These are phyloP conservation scores for Dalechampia spathulata DNA, from an alignment of 441 rosid species.

Conservation along the genomic window DNA sequence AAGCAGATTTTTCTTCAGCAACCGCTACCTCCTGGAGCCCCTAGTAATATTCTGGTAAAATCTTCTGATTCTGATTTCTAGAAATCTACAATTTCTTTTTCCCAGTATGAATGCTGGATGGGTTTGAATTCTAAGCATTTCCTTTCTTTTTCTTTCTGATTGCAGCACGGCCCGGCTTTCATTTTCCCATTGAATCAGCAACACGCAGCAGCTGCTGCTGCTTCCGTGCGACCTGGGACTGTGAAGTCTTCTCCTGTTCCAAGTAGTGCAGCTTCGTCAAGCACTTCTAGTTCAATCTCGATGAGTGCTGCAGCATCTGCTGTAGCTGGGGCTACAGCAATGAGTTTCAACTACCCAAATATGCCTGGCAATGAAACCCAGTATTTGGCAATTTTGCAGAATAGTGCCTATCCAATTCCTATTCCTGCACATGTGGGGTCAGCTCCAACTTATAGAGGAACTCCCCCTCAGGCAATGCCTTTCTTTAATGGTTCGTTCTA, in stretches of 20 bases:
- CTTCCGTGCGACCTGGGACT: slow-evolving; percentile 55
- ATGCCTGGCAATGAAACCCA: slow-evolving; percentile 83
- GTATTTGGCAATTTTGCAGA: slow-evolving; percentile 86
- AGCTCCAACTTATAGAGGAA: slow-evolving; percentile 63
- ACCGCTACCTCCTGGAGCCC: slow-evolving; percentile 72
- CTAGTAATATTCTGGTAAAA: slow-evolving; percentile 76
- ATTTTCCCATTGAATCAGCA: slow-evolving; percentile 88
- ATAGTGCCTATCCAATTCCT: slow-evolving; percentile 67
- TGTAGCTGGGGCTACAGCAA: slow-evolving; percentile 58
- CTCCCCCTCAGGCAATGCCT: slow-evolving; percentile 67
- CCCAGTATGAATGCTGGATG: background rate
- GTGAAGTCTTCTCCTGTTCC: slow-evolving; percentile 44
- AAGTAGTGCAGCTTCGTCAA: slow-evolving; percentile 39
- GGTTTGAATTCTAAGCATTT: background rate
- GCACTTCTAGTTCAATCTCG: slow-evolving; percentile 37
- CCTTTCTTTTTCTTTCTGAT: slow-evolving; percentile 4
- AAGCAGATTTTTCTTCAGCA: slow-evolving; percentile 85
- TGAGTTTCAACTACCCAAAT: slow-evolving; percentile 81
- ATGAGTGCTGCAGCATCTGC: slow-evolving; percentile 45
- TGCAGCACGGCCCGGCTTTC: slow-evolving; percentile 83
- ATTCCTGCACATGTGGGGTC: slow-evolving; percentile 85
- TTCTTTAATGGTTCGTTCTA: slow-evolving; percentile 82
- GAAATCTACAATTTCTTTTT: slow-evolving; percentile 10
- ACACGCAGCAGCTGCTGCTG: slow-evolving; percentile 58
- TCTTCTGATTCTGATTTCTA: no score